phyloP scores from a whole-genome alignment of 1,284 basidiomycete genomes.

The Moesziomyces antarcticus region DNA sequence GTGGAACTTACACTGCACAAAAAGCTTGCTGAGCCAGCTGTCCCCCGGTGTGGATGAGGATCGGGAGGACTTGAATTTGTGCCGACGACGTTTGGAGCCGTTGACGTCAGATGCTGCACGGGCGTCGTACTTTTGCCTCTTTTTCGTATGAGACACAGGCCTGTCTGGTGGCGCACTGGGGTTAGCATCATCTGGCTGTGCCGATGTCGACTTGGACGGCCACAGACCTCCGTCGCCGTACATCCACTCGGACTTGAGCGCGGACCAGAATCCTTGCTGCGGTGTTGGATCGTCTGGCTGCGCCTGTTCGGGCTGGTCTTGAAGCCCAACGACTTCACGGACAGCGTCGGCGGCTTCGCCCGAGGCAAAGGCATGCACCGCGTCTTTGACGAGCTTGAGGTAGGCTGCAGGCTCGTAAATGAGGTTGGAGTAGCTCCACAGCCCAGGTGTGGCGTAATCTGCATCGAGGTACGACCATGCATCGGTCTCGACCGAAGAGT shows the following conservation, averaged over 20 bases:
- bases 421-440: conserved; percentile 33
- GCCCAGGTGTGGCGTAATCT: conserved; percentile 17
- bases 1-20: conserved; percentile 34
- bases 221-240: conserved; percentile 48
- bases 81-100: conserved; percentile 9
- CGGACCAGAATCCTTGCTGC: conserved; percentile 33
- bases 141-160: too few species aligned
- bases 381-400: conserved; percentile 42
- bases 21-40: conserved; percentile 29
- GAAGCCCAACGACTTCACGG: conserved; percentile 25
- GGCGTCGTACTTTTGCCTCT: conserved; percentile 25
- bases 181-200: not conserved
- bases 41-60: conserved; percentile 2
- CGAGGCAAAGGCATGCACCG: conserved; percentile 43
- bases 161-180: not conserved
- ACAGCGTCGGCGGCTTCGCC: conserved; percentile 42
- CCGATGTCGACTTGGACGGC: conserved; percentile 9
- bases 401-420: conserved; percentile 49
- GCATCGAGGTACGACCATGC: conserved; percentile 36
- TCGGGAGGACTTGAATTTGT: too few species aligned
- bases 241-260: conserved; percentile 48
- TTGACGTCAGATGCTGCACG: conserved; percentile 11
- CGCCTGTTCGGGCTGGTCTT: conserved; percentile 1
- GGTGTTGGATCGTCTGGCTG: conserved; percentile 2
- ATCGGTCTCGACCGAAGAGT: conserved; percentile 9